Conservation (phyloP, 2,329 filamentous ascomycete genomes). For the Catunica adiposa region DNA sequence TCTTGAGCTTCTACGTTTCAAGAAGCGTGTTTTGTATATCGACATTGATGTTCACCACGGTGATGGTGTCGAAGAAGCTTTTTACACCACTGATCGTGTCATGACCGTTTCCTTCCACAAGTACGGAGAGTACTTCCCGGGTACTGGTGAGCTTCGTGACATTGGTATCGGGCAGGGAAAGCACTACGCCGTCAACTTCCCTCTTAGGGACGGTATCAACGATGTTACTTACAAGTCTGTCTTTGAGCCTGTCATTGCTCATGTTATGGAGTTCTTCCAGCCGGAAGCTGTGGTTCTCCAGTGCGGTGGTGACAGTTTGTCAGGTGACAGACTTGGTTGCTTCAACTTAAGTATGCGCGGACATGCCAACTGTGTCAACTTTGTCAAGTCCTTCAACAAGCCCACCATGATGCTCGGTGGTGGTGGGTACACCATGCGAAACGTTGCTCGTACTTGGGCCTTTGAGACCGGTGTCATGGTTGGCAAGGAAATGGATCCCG, state of each 20-base stretch:
- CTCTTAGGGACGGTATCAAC: conserved; percentile 79
- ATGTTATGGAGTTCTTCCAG: conserved; percentile 73
- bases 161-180: conserved; percentile 78
- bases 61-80: conserved; percentile 83
- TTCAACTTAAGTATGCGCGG: conserved; percentile 97
- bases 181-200: conserved; percentile 81
- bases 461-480: conserved; percentile 88
- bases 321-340: conserved; percentile 82
- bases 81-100: conserved; percentile 81
- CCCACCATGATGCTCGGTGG: conserved; percentile 88
- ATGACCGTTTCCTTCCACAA: conserved; percentile 94
- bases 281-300: conserved; percentile 89
- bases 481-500: conserved; percentile 60
- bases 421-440: conserved; percentile 92
- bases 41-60: conserved; percentile 92
- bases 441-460: conserved; percentile 92
- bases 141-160: conserved; percentile 73
- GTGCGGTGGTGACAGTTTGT: conserved; percentile 87
- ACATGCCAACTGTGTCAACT: conserved; percentile 86
- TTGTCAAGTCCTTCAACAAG: conserved; percentile 68
- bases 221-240: conserved; percentile 79
- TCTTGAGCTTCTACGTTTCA: conserved; percentile 74
- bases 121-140: conserved; percentile 91
- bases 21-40: conserved; percentile 93
- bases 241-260: conserved; percentile 76